phyloP scores from a whole-genome alignment of 108 stramenopile species.

The Fragilaria radians region DNA sequence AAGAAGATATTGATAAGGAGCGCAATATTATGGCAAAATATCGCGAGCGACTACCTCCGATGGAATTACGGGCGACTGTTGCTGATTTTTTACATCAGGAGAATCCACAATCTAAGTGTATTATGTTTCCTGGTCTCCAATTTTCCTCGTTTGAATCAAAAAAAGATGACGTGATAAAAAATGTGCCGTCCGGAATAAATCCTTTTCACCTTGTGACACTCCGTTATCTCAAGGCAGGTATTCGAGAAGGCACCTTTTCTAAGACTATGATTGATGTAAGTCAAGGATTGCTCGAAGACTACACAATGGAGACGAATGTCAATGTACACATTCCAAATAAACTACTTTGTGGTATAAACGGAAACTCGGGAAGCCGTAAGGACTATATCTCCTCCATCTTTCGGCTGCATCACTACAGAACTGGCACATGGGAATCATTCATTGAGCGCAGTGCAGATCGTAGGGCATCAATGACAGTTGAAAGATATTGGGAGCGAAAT shows the following conservation, averaged over 20 bases:
- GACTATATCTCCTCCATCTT: constrained; percentile 16
- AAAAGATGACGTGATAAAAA: background rate
- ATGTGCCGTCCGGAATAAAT: background rate
- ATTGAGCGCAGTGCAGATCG: constrained; percentile 6
- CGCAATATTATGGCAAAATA: background rate
- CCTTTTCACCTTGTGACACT: constrained; percentile 4
- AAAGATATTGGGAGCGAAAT: background rate
- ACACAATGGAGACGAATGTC: background rate
- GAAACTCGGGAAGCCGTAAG: background rate
- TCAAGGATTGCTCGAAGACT: background rate
- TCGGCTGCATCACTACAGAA: constrained; percentile 12
- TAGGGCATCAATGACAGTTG: background rate
- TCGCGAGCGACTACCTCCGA: background rate
- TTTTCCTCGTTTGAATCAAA: background rate
- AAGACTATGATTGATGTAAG: constrained; percentile 15
- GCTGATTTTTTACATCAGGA: background rate
- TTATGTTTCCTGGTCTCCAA: background rate
- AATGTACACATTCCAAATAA: constrained; percentile 12
- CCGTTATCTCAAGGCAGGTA: background rate
- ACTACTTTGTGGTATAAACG: constrained; percentile 12
- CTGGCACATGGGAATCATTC: constrained; percentile 8
- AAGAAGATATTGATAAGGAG: background rate
- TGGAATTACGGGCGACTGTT: background rate
- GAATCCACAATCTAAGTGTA: background rate
- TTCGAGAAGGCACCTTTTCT: constrained; percentile 6